These are phyloP conservation scores for Tylopilus rubrobrunneus DNA, from an alignment of 768 basidiomycete genomes.

Conservation along the genomic window DNA sequence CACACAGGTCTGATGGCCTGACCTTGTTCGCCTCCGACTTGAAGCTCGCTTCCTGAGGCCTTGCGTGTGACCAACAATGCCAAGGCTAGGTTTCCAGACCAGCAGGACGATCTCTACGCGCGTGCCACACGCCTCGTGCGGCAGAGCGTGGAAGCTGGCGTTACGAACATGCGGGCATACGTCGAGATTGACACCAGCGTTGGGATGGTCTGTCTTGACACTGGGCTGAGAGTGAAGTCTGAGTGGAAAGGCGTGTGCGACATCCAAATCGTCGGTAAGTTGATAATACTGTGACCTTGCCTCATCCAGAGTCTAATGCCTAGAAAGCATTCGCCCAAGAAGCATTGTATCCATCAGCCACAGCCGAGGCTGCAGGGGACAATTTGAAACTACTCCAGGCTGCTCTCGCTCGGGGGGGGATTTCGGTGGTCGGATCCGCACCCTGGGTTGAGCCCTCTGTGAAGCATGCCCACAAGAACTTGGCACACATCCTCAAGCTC, in stretches of 20 bases:
- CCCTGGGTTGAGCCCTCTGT: conserved; percentile 57
- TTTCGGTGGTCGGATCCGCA: conserved; percentile 58
- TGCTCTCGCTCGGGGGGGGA: conserved; percentile 38
- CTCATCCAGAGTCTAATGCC: too few species aligned
- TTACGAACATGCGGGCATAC: conserved; percentile 64
- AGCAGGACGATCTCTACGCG: conserved; percentile 41
- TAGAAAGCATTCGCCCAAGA: conserved; percentile 58
- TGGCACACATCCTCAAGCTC: conserved; percentile 47
- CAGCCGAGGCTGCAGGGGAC: conserved; percentile 34
- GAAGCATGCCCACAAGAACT: conserved; percentile 49
- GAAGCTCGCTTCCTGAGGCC: conserved; percentile 55
- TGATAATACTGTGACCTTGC: background rate
- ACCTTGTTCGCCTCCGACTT: background rate
- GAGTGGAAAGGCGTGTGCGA: conserved; percentile 47
- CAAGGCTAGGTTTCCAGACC: conserved; percentile 45
- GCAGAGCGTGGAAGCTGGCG: conserved; percentile 58
- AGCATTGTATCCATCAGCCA: conserved; percentile 41
- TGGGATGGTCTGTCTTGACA: conserved; percentile 50
- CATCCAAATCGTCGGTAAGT: conserved; percentile 54
- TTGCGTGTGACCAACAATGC: conserved; percentile 47
- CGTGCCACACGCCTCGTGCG: conserved; percentile 53
- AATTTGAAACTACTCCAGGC: conserved; percentile 45
- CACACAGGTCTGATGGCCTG: background rate
- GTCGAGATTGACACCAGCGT: conserved; percentile 60
- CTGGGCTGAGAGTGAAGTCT: conserved; percentile 44